Conservation (phyloP, 1,139 yeast species). For the Geotrichum phurueaensis region DNA sequence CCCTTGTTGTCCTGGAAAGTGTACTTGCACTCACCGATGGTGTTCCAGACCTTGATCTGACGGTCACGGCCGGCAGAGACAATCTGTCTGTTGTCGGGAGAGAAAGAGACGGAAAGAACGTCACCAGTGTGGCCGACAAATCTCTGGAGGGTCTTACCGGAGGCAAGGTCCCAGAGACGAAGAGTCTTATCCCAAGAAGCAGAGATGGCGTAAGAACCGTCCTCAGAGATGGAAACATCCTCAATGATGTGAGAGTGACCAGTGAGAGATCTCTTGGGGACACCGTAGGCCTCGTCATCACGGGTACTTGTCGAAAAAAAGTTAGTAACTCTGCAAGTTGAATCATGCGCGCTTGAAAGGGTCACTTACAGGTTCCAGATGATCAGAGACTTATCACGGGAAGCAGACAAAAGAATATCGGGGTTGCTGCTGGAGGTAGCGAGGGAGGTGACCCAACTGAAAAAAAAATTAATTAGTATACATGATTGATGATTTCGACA, state of each 20-base stretch:
- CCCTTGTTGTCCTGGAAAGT: constrained; percentile 65
- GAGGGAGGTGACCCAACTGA: constrained; percentile 89
- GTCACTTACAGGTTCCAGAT: constrained; percentile 73
- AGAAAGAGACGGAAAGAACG: constrained; percentile 93
- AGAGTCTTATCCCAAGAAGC: constrained; percentile 99
- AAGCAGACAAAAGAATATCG: constrained; percentile 95
- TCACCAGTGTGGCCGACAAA: constrained; percentile 98
- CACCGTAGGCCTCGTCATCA: constrained; percentile 96
- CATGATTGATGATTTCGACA: constrained; percentile 27
- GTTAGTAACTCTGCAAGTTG: background rate
- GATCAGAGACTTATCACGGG: constrained; percentile 98
- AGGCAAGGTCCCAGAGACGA: constrained; percentile 96
- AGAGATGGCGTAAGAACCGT: constrained; percentile 96
- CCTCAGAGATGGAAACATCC: constrained; percentile 97
- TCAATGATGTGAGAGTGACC: constrained; percentile 99
- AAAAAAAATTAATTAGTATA: constrained; percentile 41
- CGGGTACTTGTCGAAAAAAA: constrained; percentile 48
- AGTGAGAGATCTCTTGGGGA: constrained; percentile 92
- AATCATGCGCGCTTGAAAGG: background rate
- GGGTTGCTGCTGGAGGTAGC: constrained; percentile 99
- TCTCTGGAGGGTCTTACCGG: constrained; percentile 92
- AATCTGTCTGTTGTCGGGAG: constrained; percentile 95
- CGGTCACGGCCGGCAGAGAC: constrained; percentile 99
- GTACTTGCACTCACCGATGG: constrained; percentile 96
- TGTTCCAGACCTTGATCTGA: constrained; percentile 99